Evolutionary conservation across 2,329 filamentous ascomycete genomes (phyloP).

Genomic region (Aspergillus versicolor): DNA sequence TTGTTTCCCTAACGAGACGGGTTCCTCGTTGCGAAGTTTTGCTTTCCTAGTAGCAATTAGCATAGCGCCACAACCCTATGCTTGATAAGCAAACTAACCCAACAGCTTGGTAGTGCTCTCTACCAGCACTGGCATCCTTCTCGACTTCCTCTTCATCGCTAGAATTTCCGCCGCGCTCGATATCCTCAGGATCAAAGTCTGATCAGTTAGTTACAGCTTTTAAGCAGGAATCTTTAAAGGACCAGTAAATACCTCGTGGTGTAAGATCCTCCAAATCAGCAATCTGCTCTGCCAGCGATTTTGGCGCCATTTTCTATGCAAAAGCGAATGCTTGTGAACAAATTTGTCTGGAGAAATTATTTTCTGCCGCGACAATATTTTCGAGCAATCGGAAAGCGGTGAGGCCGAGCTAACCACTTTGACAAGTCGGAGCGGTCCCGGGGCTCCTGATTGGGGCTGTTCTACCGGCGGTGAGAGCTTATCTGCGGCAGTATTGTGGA

Average conservation of each 20-base stretch:
- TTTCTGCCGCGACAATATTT: slow-evolving; percentile 21
- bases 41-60: slow-evolving; percentile 61
- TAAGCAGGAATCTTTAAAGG: not conserved
- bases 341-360: slow-evolving; percentile 12
- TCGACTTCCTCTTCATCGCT: slow-evolving; percentile 53
- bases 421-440: not conserved
- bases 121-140: slow-evolving; percentile 57
- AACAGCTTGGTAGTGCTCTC: slow-evolving; percentile 83
- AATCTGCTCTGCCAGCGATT: slow-evolving; percentile 61
- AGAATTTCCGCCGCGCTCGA: slow-evolving; percentile 56
- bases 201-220: not conserved
- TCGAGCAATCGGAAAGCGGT: slow-evolving; percentile 19
- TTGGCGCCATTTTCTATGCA: slow-evolving; percentile 37
- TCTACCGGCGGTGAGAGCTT: slow-evolving; percentile 20
- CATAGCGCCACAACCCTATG: not conserved
- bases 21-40: slow-evolving; percentile 73
- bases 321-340: not conserved
- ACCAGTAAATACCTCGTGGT: slow-evolving; percentile 56
- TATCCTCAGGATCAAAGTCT: slow-evolving; percentile 81
- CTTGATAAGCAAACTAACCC: slow-evolving; percentile 49
- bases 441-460: not conserved
- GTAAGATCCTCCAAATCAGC: slow-evolving; percentile 63
- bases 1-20: slow-evolving; percentile 68
- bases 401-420: not conserved
- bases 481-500: slow-evolving; percentile 21